Evolutionary conservation across 164 flowering plant genomes (phyloP), one percentile per base, ranked within the genome.

Genomic region (Nymphaea thermarum): DNA sequence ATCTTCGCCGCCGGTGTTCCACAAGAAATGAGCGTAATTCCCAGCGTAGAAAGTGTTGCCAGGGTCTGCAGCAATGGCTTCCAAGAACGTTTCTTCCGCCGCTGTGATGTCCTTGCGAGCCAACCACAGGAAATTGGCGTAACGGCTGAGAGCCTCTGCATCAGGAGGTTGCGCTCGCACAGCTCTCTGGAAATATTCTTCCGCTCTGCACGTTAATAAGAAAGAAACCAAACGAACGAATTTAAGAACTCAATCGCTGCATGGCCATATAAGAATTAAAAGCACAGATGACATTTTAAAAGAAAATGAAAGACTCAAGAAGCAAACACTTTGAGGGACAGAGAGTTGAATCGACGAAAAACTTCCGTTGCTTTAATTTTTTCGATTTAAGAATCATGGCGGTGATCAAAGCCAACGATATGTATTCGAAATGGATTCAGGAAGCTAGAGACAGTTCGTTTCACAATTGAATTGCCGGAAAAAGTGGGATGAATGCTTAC

Each of bases 1-100:
- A 65, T 91, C 97, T 51, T 84, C 93, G 0, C 85, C 97, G 2
- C 97, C 97, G 2, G 97, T 94, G 79, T 77, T 86, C 96, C 95
- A 91, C 0, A 94, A 80, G 72, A 94, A 94, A 78, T 90, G 82
- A 7, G 99, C 97, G 62, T 94, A 94, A 57, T 79, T 83, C 3
- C 83, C 88, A 0, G 88, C 86, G 65, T 91, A 81, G 70, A 53
- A 80, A 1, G 85, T 66, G 80, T 89, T 91, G 61, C 70, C 73
- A 0, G 99, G 96, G 15, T 87, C 97, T 0, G 89, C 95, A 1
- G 82, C 80, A 5, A 87, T 87, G 72, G 99, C 97, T 68, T 86
- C 89, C 67, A 85, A 63, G 63, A 75, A 94, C 1, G 86, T 81
- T 73, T 89, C 97, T 71, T 94, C 99, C 2, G 99, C 99, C 4